Percentiles rank a stretch among this genome's conserved stretches.
Conservation (phyloP, 2,329 filamentous ascomycete genomes). For the Claviceps quebecensis region DNA sequence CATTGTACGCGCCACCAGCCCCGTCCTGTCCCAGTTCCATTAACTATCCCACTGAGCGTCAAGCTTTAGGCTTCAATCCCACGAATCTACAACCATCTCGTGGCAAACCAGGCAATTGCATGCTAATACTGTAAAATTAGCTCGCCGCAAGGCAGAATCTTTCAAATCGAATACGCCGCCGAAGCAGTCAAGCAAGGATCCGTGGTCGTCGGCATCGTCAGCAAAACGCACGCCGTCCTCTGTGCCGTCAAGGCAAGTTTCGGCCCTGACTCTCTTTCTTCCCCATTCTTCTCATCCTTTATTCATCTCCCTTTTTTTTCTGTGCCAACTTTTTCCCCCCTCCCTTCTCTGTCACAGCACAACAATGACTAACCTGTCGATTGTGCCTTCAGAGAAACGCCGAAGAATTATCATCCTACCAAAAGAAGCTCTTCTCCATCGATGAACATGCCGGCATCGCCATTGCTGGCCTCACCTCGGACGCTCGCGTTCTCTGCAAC, state of each 20-base stretch:
- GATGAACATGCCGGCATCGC: slow-evolving; percentile 92
- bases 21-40: background rate
- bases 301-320: background rate
- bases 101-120: slow-evolving; percentile 8
- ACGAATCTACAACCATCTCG: background rate
- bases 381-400: slow-evolving; percentile 65
- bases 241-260: slow-evolving; percentile 78
- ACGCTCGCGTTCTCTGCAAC: slow-evolving; percentile 97
- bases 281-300: background rate
- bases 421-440: slow-evolving; percentile 97
- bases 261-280: background rate
- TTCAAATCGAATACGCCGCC: slow-evolving; percentile 97
- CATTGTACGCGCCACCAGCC: slow-evolving; percentile 58
- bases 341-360: background rate
- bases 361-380: background rate
- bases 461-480: slow-evolving; percentile 91
- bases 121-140: slow-evolving; percentile 33
- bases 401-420: slow-evolving; percentile 98
- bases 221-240: slow-evolving; percentile 94
- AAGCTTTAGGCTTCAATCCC: background rate
- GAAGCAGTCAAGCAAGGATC: slow-evolving; percentile 99
- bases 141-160: slow-evolving; percentile 97
- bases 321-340: background rate
- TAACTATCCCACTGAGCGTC: background rate
- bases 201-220: slow-evolving; percentile 89